Conservation (phyloP, 805 yeast species). For the Grigorovia transvaalensis region DNA sequence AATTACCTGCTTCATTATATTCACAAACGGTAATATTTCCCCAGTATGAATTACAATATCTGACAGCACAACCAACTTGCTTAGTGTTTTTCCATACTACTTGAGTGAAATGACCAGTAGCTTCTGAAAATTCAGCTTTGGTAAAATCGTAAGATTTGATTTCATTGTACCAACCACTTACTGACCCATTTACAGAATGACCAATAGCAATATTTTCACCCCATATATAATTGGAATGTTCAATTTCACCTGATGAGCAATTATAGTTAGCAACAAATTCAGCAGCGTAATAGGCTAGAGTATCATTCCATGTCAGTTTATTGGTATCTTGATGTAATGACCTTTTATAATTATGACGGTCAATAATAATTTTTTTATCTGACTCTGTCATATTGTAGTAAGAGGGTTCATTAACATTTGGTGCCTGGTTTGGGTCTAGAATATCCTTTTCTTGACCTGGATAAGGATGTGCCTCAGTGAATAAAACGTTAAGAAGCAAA, state of each 20-base stretch:
- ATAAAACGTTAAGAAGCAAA: neutral
- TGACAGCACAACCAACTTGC: constrained; percentile 60
- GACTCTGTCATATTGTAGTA: neutral
- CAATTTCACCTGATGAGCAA: constrained; percentile 42
- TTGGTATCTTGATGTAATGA: constrained; percentile 24
- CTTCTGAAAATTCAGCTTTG: constrained; percentile 36
- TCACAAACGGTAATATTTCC: constrained; percentile 63
- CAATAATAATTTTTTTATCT: neutral
- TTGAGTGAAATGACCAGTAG: constrained; percentile 67
- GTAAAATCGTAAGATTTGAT: constrained; percentile 44
- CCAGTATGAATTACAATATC: constrained; percentile 44
- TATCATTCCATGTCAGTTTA: constrained; percentile 40
- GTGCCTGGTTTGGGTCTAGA: neutral
- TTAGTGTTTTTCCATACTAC: constrained; percentile 56
- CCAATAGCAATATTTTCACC: constrained; percentile 78
- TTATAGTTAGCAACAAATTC: constrained; percentile 39
- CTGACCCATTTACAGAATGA: constrained; percentile 34
- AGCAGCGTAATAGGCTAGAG: constrained; percentile 39
- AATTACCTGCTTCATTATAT: constrained; percentile 68
- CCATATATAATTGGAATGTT: constrained; percentile 46
- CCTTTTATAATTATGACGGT: constrained; percentile 33
- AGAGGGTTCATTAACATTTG: neutral
- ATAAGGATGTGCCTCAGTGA: neutral
- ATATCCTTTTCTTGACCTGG: neutral
- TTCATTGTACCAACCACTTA: constrained; percentile 69